Conservation (phyloP, 495 filamentous ascomycete species). For the Aspergillus olivimuriae region DNA sequence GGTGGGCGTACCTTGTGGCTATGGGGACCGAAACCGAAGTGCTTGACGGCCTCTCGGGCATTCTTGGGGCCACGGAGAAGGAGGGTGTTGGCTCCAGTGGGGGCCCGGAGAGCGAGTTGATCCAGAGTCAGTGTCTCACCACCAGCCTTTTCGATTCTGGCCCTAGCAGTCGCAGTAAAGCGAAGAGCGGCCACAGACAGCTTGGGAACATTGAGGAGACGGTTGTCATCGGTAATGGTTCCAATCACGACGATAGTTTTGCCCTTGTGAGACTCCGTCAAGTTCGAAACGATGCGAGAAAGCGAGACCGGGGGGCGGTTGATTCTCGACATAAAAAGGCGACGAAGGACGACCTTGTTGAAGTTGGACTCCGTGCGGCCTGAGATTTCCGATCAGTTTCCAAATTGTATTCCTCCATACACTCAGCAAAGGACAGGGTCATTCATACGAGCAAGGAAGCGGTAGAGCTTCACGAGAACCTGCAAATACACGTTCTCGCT, state of each 20-base stretch:
- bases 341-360: conserved; percentile 94
- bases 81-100: conserved; percentile 90
- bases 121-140: conserved; percentile 93
- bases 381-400: conserved; percentile 30
- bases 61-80: conserved; percentile 97
- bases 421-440: conserved; percentile 3
- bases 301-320: conserved; percentile 94
- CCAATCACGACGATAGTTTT: conserved; percentile 92
- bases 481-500: conserved; percentile 97
- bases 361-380: conserved; percentile 93
- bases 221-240: conserved; percentile 95
- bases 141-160: conserved; percentile 85
- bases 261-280: conserved; percentile 61
- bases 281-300: conserved; percentile 70
- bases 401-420: conserved; percentile 2
- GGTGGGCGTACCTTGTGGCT: conserved; percentile 76
- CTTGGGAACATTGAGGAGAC: conserved; percentile 82
- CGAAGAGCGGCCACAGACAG: conserved; percentile 84
- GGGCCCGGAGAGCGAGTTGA: conserved; percentile 87
- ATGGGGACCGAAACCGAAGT: conserved; percentile 97
- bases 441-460: conserved; percentile 88
- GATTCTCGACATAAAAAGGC: conserved; percentile 94
- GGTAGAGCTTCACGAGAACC: conserved; percentile 97
- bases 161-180: conserved; percentile 92
- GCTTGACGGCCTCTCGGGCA: conserved; percentile 92